Base-by-base conservation (phyloP, 2,329 filamentous ascomycete species). In the Volutella citrinella region DNA sequence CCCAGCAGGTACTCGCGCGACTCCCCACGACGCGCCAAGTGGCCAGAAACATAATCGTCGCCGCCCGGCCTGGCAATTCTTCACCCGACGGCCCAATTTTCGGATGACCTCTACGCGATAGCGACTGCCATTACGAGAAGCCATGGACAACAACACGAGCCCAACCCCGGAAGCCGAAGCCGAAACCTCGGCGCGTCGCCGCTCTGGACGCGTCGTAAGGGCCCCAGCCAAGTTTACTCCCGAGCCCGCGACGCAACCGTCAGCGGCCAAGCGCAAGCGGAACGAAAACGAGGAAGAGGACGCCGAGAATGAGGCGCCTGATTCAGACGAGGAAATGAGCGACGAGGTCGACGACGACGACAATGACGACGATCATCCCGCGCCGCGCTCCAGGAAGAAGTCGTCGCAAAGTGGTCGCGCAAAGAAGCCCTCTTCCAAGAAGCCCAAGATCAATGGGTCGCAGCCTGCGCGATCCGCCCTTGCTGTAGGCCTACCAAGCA, bases 121-220 rank as follows among this genome's bases (percentile, higher is more conserved):
- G 41, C 49, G 51, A 46, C 35, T 35, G 22, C 34, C 46, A 19
- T 27, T 40, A 31, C 36, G 35, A 43, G 40, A 72, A 55, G 70
- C 57, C 47, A 69, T 72, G 63, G 72, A 78, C 50, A 73, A 69
- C 54, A 74, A 74, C 64, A 68, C 70, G 59, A 72, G 66, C 53
- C 64, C 66, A 46, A 72, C 74, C 53, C 64, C 66, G 46, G 72
- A 74, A 30, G 69, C 73, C 42, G 70, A 73, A 35, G 64, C 66
- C 42, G 67, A 70, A 42, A 62, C 66, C 40, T 67, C 69, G 54
- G 68, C 71, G 63, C 73, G 74, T 70, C 80, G 82, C 60, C 77
- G 79, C 47, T 85, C 81, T 22, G 78, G 79, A 77, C 79, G 79
- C 76, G 78, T 80, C 66, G 70, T 78, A 43, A 76, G 68, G 54